Evolutionary conservation across 2,329 filamentous ascomycete genomes (phyloP).

Genomic region (Escovopsis sp.): DNA sequence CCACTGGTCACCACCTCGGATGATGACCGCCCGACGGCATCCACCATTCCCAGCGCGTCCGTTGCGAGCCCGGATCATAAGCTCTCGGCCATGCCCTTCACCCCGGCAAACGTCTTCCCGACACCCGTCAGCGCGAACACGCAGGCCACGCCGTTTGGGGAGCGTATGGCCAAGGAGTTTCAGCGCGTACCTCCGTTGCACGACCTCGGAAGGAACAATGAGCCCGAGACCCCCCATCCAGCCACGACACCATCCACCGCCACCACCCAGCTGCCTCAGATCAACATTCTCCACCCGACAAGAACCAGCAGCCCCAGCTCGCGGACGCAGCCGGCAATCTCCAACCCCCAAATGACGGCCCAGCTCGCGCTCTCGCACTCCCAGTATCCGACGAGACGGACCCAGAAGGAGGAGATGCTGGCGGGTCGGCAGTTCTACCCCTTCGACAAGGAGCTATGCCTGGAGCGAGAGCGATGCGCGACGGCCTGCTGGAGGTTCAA

Average conservation of each 20-base stretch:
- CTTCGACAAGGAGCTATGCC: slow-evolving; percentile 60
- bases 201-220: slow-evolving; percentile 37
- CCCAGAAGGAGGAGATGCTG: slow-evolving; percentile 86
- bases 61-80: slow-evolving; percentile 46
- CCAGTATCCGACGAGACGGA: slow-evolving; percentile 34
- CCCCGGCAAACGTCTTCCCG: slow-evolving; percentile 41
- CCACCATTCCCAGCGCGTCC: slow-evolving; percentile 43
- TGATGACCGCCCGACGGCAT: slow-evolving; percentile 44
- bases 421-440: slow-evolving; percentile 65
- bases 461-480: slow-evolving; percentile 75
- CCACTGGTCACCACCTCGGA: slow-evolving; percentile 32
- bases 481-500: slow-evolving; percentile 77
- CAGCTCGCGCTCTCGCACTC: slow-evolving; percentile 43
- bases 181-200: slow-evolving; percentile 46
- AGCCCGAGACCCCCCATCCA: slow-evolving; percentile 40
- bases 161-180: slow-evolving; percentile 42
- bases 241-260: slow-evolving; percentile 8
- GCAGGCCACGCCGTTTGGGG: slow-evolving; percentile 29
- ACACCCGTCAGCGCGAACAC: slow-evolving; percentile 47
- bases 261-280: slow-evolving; percentile 35
- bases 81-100: slow-evolving; percentile 42
- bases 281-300: slow-evolving; percentile 39
- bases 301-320: slow-evolving; percentile 33
- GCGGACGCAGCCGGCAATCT: slow-evolving; percentile 23
- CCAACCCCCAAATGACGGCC: slow-evolving; percentile 40